Evolutionary conservation across 331 rosid species (phyloP).

Genomic region (Cydonia oblonga): DNA sequence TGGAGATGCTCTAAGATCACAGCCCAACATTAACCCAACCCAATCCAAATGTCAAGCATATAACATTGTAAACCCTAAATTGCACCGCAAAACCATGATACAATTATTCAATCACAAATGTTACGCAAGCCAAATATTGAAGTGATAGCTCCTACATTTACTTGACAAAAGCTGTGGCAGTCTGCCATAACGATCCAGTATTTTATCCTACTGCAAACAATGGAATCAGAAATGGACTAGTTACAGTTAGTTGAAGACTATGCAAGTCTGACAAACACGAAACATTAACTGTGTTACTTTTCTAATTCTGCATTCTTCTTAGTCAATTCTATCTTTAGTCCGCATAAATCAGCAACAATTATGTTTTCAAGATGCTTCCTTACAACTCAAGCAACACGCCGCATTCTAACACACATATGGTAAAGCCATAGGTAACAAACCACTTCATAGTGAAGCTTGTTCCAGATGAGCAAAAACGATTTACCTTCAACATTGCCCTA

Average conservation of each 20-base stretch:
- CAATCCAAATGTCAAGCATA: background rate
- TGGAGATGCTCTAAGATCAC: background rate
- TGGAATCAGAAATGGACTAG: background rate
- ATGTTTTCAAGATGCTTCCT: background rate
- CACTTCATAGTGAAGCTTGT: background rate
- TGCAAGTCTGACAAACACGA: background rate
- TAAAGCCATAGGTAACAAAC: background rate
- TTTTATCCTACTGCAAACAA: background rate
- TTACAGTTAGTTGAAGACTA: background rate
- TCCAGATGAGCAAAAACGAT: background rate
- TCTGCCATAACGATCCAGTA: background rate
- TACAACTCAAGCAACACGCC: background rate
- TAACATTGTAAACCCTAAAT: background rate
- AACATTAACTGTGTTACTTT: background rate
- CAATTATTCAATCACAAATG: too few relatives aligned
- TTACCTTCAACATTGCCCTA: slow-evolving; percentile 32
- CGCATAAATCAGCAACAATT: background rate
- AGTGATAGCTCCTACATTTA: background rate
- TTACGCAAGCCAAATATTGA: background rate
- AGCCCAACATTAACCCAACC: background rate
- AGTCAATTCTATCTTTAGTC: background rate
- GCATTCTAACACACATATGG: background rate
- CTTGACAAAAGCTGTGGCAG: background rate
- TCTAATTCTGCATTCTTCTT: background rate
- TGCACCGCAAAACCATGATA: background rate